Percentiles rank a stretch among this genome's conserved stretches.
Conservation (phyloP, 768 basidiomycete genomes). For the Candolleomyces eurysporus region DNA sequence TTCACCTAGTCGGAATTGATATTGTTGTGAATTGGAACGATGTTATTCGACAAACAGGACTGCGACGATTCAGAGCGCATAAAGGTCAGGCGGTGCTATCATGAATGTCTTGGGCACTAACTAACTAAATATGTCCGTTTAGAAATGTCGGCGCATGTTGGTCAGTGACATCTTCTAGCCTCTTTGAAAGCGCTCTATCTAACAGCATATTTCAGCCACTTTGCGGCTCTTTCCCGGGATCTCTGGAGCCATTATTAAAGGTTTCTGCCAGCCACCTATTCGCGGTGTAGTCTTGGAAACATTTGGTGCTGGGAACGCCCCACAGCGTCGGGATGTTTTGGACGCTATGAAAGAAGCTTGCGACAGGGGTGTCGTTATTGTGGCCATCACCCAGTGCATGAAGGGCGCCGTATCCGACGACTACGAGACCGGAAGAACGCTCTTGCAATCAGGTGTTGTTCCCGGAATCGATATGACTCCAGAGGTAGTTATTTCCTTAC, state of each 20-base stretch:
- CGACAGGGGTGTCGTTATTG: conserved; percentile 79
- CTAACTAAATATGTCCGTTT: conserved; percentile 5
- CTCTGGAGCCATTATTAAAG: conserved; percentile 65
- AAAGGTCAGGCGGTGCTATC: conserved; percentile 47
- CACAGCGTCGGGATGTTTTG: conserved; percentile 74
- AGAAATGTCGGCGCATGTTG: conserved; percentile 80
- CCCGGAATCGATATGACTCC: conserved; percentile 93
- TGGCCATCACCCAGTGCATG: conserved; percentile 88
- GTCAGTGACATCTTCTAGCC: conserved; percentile 37
- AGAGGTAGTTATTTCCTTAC: conserved; percentile 53
- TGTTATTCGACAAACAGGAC: conserved; percentile 77
- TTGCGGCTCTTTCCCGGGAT: conserved; percentile 89
- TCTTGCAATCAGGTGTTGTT: conserved; percentile 74
- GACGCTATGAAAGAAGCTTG: conserved; percentile 78
- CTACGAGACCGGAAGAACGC: conserved; percentile 74
- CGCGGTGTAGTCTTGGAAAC: conserved; percentile 86
- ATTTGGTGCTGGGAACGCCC: conserved; percentile 92
- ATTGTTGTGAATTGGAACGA: conserved; percentile 88
- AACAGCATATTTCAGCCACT: conserved; percentile 48
- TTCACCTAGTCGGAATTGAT: conserved; percentile 74
- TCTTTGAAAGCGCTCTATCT: conserved; percentile 1
- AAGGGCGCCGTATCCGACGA: conserved; percentile 85
- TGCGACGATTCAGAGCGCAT: conserved; percentile 78
- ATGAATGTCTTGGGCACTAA: neutral
- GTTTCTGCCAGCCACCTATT: conserved; percentile 73